Conservation (phyloP, 208 protist species). For the Trypanosoma mega region DNA sequence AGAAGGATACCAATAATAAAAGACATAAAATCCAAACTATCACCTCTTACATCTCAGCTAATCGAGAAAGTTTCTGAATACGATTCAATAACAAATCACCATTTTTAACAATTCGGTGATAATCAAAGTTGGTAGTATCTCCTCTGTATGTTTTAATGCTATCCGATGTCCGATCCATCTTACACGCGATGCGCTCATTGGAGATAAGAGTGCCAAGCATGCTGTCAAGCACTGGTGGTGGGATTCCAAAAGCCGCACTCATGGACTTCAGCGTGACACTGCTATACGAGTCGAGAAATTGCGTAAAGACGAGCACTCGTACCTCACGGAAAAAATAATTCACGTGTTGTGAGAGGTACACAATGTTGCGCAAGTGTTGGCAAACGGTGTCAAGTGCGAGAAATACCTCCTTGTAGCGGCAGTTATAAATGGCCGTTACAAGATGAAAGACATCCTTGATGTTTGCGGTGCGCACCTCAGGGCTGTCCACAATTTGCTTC, state of each 20-base stretch:
- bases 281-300: conserved; percentile 99
- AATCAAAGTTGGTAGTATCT: conserved; percentile 96
- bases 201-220: conserved; percentile 98
- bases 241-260: conserved; percentile 95
- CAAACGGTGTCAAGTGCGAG: conserved; percentile 88
- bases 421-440: conserved; percentile 94
- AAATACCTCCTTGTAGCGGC: conserved; percentile 95
- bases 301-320: conserved; percentile 95
- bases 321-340: conserved; percentile 97
- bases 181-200: conserved; percentile 95
- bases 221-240: conserved; percentile 74
- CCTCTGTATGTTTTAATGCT: conserved; percentile 96
- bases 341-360: conserved; percentile 93
- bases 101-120: conserved; percentile 95
- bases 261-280: conserved; percentile 96
- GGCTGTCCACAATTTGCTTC: conserved; percentile 87
- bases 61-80: conserved; percentile 98
- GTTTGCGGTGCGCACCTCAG: conserved; percentile 91
- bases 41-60: conserved; percentile 90
- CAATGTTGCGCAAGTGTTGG: conserved; percentile 86
- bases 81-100: conserved; percentile 98
- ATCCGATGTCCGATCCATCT: conserved; percentile 97
- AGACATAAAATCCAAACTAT: background rate
- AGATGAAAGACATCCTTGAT: conserved; percentile 87
- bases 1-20: no score